A percentile compares a stretch with the other conserved stretches of the same genome.
These are phyloP conservation scores for Kwoniella sp. DNA, from an alignment of 768 basidiomycete genomes.

Conservation along the genomic window DNA sequence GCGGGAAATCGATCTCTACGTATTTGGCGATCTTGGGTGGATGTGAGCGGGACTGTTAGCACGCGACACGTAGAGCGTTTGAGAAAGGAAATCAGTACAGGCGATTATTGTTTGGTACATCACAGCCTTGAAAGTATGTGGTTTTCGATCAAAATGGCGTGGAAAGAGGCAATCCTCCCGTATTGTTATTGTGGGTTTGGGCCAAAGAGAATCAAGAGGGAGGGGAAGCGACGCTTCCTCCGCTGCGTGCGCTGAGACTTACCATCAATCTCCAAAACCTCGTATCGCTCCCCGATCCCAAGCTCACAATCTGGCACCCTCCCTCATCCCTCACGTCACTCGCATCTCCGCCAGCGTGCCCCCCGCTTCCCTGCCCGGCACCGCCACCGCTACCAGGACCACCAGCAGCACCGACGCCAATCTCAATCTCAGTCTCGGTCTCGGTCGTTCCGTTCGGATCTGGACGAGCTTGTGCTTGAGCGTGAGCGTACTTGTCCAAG, in stretches of 20 bases:
- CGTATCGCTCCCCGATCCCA: constrained; percentile 95
- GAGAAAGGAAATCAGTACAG: too few relatives aligned
- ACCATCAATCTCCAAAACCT: constrained; percentile 89
- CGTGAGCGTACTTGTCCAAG: constrained; percentile 56
- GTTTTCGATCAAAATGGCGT: too few relatives aligned
- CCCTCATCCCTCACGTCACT: constrained; percentile 53
- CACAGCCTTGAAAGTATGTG: too few relatives aligned
- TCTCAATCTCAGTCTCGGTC: too few relatives aligned
- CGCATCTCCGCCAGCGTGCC: not conserved
- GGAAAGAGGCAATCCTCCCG: not conserved
- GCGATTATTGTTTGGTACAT: too few relatives aligned
- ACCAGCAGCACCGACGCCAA: too few relatives aligned
- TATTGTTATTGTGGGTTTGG: not conserved
- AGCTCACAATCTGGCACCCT: constrained; percentile 66
- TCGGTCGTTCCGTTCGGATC: not conserved
- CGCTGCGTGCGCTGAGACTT: constrained; percentile 57
- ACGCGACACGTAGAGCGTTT: too few relatives aligned
- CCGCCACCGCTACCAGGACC: too few relatives aligned
- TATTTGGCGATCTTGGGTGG: constrained; percentile 64
- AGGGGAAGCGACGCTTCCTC: not conserved
- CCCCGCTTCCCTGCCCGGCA: too few relatives aligned
- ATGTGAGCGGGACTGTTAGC: constrained; percentile 66
- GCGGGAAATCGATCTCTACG: constrained; percentile 87
- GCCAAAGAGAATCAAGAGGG: constrained; percentile 40
- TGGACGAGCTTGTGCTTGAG: too few relatives aligned